Conservation (phyloP, 139 green algal genomes). For the Picochlorum sp. region DNA sequence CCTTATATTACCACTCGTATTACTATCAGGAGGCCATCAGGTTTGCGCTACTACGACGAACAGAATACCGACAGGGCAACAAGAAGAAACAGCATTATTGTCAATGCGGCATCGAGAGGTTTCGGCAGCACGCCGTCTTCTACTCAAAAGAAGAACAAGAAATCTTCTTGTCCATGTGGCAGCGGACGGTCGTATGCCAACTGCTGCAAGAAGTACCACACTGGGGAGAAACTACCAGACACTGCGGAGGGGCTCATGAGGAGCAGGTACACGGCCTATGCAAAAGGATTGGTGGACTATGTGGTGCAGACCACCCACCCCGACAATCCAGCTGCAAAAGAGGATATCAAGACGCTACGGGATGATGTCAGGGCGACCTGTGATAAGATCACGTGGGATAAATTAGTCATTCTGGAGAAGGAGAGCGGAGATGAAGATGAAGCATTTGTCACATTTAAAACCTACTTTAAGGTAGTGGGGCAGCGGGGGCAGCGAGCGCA, state of each 20-base stretch:
- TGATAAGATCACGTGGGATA: conserved; percentile 22
- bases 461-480: conserved; percentile 19
- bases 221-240: neutral
- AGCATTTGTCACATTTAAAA: conserved; percentile 30
- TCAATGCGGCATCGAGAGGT: neutral
- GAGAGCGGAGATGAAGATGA: conserved; percentile 10
- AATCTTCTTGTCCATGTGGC: conserved; percentile 27
- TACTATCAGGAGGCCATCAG: no score
- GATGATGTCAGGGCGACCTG: conserved; percentile 22
- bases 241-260: conserved; percentile 30
- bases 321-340: conserved; percentile 12
- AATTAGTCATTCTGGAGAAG: conserved; percentile 17
- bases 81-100: no score
- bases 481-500: conserved; percentile 25
- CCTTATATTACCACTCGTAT: no score
- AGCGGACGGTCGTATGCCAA: conserved; percentile 6
- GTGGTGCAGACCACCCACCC: conserved; percentile 31
- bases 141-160: neutral
- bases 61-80: no score
- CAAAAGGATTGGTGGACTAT: conserved; percentile 23
- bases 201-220: conserved; percentile 27
- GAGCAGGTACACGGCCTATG: conserved; percentile 16
- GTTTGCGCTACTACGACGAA: no score
- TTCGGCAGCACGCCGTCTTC: neutral
- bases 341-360: neutral